phyloP scores from a whole-genome alignment of 2,329 filamentous ascomycete genomes.

The Venturia oleaginea region DNA sequence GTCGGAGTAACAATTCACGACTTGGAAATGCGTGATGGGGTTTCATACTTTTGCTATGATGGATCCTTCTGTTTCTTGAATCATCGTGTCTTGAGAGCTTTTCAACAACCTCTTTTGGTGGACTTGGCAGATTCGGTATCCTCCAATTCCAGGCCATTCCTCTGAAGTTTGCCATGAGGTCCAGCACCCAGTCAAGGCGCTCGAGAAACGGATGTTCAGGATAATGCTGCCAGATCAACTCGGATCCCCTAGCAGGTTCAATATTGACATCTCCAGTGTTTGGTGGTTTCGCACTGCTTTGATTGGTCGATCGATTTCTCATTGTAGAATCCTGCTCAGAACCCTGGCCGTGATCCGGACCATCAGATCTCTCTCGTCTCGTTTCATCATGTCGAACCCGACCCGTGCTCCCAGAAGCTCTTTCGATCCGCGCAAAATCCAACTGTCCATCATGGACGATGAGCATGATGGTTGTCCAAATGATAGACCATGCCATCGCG shows the following conservation, averaged over 20 bases:
- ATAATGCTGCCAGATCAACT: constrained; percentile 46
- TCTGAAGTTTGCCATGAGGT: constrained; percentile 49
- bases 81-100: constrained; percentile 22
- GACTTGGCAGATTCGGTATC: constrained; percentile 37
- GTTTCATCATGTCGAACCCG: not conserved
- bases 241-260: constrained; percentile 20
- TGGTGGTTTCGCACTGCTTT: constrained; percentile 12
- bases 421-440: constrained; percentile 49
- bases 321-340: not conserved
- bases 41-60: constrained; percentile 14
- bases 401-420: constrained; percentile 19
- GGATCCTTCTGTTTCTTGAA: not conserved
- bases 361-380: not conserved
- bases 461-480: constrained; percentile 45
- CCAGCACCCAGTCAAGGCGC: constrained; percentile 49
- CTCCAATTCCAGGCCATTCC: constrained; percentile 52
- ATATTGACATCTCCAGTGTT: not conserved
- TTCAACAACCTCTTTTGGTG: constrained; percentile 31
- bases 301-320: not conserved
- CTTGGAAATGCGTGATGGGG: constrained; percentile 18
- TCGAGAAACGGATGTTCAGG: constrained; percentile 38
- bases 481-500: constrained; percentile 42
- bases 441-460: constrained; percentile 46
- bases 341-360: not conserved
- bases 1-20: constrained; percentile 23